Conservation (phyloP, 2,329 filamentous ascomycete genomes). For the Phialophora verrucosa region DNA sequence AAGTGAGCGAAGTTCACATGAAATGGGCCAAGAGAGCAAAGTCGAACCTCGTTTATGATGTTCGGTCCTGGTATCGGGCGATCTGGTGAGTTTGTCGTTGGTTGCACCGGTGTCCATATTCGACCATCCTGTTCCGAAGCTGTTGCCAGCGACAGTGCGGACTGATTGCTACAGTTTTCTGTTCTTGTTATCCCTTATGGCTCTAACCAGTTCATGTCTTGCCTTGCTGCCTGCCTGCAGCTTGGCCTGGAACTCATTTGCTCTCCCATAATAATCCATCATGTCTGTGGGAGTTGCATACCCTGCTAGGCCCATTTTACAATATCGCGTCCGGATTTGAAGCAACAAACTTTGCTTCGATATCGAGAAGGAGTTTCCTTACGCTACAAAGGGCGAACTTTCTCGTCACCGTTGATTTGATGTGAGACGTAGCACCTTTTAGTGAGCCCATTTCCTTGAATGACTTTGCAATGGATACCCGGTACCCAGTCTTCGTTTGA, state of each 20-base stretch:
- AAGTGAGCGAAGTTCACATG: not conserved
- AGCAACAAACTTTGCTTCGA: not conserved
- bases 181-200: not conserved
- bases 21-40: not conserved
- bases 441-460: no score
- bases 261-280: not conserved
- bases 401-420: no score
- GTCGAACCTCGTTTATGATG: not conserved
- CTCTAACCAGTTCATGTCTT: not conserved
- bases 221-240: not conserved
- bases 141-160: not conserved
- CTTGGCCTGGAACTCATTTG: no score
- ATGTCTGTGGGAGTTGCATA: not conserved
- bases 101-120: not conserved
- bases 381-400: not conserved
- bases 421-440: no score
- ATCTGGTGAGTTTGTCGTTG: not conserved
- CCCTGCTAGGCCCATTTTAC: not conserved
- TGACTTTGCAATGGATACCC: no score
- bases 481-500: no score
- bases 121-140: not conserved
- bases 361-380: not conserved
- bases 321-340: not conserved
- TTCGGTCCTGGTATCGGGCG: not conserved
- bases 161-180: not conserved